Percentiles rank a stretch among this genome's conserved stretches.
Evolutionary conservation across 164 flowering plant species (phyloP).

Genomic region (Berberis thunbergii): DNA sequence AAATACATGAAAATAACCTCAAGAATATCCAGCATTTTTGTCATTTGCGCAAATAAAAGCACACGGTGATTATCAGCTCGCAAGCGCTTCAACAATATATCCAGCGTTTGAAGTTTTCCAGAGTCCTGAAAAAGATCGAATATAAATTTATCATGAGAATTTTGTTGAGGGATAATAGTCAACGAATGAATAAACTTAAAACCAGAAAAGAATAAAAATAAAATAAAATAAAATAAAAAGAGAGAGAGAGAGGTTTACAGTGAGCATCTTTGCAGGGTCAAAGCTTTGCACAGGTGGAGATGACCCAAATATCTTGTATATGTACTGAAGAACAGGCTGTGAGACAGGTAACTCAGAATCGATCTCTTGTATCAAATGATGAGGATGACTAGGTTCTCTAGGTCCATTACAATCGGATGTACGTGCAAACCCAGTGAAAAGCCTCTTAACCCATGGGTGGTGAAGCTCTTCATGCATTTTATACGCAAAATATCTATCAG

Average conservation of each 20-base stretch:
- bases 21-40: slow-evolving; percentile 95
- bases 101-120: slow-evolving; percentile 96
- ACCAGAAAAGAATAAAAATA: slow-evolving; percentile 1
- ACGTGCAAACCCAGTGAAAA: slow-evolving; percentile 84
- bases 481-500: slow-evolving; percentile 82
- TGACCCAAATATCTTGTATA: slow-evolving; percentile 70
- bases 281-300: slow-evolving; percentile 83
- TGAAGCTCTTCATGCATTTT: slow-evolving; percentile 62
- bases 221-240: slow-evolving; percentile 1
- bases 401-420: slow-evolving; percentile 81
- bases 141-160: background rate
- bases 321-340: slow-evolving; percentile 71
- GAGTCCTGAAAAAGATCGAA: slow-evolving; percentile 53
- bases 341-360: slow-evolving; percentile 61
- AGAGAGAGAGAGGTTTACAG: slow-evolving; percentile 40
- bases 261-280: slow-evolving; percentile 90
- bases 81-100: slow-evolving; percentile 80
- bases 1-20: slow-evolving; percentile 56
- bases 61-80: slow-evolving; percentile 93
- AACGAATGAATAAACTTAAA: no score
- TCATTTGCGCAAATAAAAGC: slow-evolving; percentile 98
- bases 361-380: slow-evolving; percentile 74
- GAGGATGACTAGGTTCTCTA: slow-evolving; percentile 43
- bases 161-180: no score
- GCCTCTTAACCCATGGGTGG: slow-evolving; percentile 87